Conservation (phyloP, 306 rosid species). For the Pachyrhizus erosus region DNA sequence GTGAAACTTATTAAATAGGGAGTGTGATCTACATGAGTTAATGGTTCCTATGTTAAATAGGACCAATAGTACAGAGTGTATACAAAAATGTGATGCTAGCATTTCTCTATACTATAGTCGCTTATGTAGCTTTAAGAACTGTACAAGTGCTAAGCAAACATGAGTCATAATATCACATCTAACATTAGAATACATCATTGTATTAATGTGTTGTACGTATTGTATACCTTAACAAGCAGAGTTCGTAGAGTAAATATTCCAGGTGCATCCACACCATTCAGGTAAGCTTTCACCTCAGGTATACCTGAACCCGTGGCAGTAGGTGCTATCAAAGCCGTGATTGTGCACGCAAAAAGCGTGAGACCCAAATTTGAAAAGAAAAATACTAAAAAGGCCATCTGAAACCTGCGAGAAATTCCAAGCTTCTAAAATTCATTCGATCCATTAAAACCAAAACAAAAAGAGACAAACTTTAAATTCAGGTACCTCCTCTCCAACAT, state of each 20-base stretch:
- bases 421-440: neutral
- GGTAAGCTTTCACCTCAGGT: constrained; percentile 96
- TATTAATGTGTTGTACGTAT: neutral
- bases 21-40: neutral
- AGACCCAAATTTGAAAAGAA: constrained; percentile 74
- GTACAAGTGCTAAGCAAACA: neutral
- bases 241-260: constrained; percentile 70
- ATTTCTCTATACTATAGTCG: neutral
- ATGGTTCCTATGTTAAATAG: neutral
- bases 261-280: constrained; percentile 94
- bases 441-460: constrained; percentile 1
- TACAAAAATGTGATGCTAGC: neutral
- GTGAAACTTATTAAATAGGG: neutral
- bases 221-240: constrained; percentile 74
- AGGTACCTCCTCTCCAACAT: constrained; percentile 75
- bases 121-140: constrained; percentile 9
- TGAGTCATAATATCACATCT: neutral
- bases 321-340: constrained; percentile 86
- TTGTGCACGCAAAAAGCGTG: constrained; percentile 66
- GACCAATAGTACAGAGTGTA: neutral
- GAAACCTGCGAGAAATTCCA: constrained; percentile 58
- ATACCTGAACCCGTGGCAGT: constrained; percentile 90
- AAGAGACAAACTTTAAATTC: neutral
- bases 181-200: neutral
- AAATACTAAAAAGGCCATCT: constrained; percentile 70